A percentile compares a stretch with the other conserved stretches of the same genome.
phyloP scores from a whole-genome alignment of 23 red algal genomes.

The Gracilaria domingensis region DNA sequence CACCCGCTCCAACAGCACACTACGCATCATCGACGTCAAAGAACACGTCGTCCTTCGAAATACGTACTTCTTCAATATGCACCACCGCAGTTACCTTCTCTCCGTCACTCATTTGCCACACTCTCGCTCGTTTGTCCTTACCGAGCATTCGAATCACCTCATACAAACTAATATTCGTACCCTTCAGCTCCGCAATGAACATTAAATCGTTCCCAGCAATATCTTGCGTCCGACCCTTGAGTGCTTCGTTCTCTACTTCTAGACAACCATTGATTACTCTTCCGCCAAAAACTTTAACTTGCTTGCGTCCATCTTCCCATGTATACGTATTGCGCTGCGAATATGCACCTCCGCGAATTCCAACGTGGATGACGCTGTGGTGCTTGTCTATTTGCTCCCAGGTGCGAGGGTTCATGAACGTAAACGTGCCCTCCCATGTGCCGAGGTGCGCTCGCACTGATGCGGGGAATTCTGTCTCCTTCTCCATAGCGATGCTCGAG shows the following conservation, averaged over 20 bases:
- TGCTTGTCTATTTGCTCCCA: not conserved
- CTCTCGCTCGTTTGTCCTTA: not conserved
- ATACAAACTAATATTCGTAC: not conserved
- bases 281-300: not conserved
- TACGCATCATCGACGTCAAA: not conserved
- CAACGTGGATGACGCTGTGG: not conserved
- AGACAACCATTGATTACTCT: not conserved
- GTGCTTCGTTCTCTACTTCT: not conserved
- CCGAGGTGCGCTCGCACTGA: not conserved
- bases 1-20: not conserved
- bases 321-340: conserved; percentile 28
- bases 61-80: not conserved
- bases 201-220: not conserved
- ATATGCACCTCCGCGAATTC: not conserved
- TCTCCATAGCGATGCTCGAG: not conserved
- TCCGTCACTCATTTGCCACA: not conserved
- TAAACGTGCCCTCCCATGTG: conserved; percentile 16
- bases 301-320: conserved; percentile 37
- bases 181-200: conserved; percentile 5
- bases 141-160: conserved; percentile 12
- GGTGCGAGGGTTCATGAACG: not conserved
- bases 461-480: not conserved
- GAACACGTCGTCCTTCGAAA: conserved; percentile 2
- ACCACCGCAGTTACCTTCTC: not conserved
- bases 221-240: not conserved